Percentiles rank a stretch among this genome's conserved stretches.
phyloP scores from a whole-genome alignment of 257 asterid species.

The Jaltomata sinuosa region DNA sequence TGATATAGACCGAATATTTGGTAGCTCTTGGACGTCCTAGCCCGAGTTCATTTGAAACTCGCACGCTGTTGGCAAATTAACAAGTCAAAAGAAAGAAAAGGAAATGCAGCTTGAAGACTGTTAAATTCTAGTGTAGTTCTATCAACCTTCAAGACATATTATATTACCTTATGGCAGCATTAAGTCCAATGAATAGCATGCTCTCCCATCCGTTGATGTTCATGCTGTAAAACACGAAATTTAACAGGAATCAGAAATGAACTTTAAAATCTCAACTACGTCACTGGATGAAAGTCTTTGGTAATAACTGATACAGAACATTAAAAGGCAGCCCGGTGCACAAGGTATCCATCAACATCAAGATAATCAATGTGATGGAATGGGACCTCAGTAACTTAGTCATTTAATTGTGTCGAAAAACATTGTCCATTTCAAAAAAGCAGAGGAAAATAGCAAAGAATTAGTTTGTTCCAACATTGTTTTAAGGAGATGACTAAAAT shows the following conservation, averaged over 20 bases:
- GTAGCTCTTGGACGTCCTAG: slow-evolving; percentile 52
- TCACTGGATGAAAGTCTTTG: too few species aligned
- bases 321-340: too few species aligned
- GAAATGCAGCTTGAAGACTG: too few species aligned
- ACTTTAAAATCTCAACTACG: not conserved
- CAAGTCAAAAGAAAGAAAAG: not conserved
- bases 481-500: too few species aligned
- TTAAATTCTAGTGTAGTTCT: not conserved
- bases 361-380: too few species aligned
- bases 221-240: slow-evolving; percentile 24
- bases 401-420: too few species aligned
- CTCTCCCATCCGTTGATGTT: slow-evolving; percentile 53
- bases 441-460: too few species aligned
- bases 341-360: too few species aligned
- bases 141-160: not conserved
- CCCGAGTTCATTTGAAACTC: slow-evolving; percentile 63
- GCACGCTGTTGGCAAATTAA: slow-evolving; percentile 20
- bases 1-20: slow-evolving; percentile 35
- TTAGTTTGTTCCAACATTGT: too few species aligned
- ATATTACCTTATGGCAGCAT: slow-evolving; percentile 54
- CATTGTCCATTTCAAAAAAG: too few species aligned
- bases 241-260: not conserved
- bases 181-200: slow-evolving; percentile 54
- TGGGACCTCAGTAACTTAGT: too few species aligned
- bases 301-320: not conserved